Evolutionary conservation across 1,284 basidiomycete species (phyloP).

Genomic region (Tilletia caries): DNA sequence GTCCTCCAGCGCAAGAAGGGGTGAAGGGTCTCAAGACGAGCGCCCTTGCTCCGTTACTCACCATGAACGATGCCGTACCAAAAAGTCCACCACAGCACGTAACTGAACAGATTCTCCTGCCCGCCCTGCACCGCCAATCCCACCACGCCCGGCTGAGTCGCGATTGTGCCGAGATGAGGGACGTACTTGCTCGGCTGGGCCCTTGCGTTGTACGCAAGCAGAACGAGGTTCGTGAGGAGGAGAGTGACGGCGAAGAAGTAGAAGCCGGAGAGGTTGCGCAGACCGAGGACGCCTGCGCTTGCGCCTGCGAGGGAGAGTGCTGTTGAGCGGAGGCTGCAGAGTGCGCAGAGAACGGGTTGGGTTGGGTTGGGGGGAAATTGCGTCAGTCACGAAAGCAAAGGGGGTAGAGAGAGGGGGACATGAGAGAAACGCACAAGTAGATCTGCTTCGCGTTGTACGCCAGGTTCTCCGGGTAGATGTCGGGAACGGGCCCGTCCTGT

Average conservation of each 20-base stretch:
- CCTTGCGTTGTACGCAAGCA: slow-evolving; percentile 34
- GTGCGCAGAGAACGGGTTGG: no score
- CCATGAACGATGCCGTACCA: slow-evolving; percentile 50
- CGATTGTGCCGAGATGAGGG: slow-evolving; percentile 24
- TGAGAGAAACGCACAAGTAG: slow-evolving; percentile 35
- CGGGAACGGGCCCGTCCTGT: neutral
- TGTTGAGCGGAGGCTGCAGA: slow-evolving; percentile 39
- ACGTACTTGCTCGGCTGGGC: slow-evolving; percentile 28
- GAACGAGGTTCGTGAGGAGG: slow-evolving; percentile 34
- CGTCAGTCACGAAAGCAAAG: neutral
- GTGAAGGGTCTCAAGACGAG: no score
- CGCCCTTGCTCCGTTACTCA: no score
- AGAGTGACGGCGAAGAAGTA: slow-evolving; percentile 41
- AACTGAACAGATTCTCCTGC: slow-evolving; percentile 46
- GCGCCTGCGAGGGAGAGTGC: slow-evolving; percentile 42
- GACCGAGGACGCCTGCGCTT: slow-evolving; percentile 44
- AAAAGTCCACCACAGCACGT: slow-evolving; percentile 51
- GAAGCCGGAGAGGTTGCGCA: slow-evolving; percentile 47
- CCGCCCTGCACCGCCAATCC: slow-evolving; percentile 23
- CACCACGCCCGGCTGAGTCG: slow-evolving; percentile 21
- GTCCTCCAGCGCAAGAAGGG: no score
- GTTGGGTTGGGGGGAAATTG: neutral
- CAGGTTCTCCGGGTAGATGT: slow-evolving; percentile 39
- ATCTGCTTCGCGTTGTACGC: slow-evolving; percentile 42
- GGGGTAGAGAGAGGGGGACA: neutral